Base-by-base conservation (phyloP, 2,329 filamentous ascomycete genomes). In the Cercospora sp. region DNA sequence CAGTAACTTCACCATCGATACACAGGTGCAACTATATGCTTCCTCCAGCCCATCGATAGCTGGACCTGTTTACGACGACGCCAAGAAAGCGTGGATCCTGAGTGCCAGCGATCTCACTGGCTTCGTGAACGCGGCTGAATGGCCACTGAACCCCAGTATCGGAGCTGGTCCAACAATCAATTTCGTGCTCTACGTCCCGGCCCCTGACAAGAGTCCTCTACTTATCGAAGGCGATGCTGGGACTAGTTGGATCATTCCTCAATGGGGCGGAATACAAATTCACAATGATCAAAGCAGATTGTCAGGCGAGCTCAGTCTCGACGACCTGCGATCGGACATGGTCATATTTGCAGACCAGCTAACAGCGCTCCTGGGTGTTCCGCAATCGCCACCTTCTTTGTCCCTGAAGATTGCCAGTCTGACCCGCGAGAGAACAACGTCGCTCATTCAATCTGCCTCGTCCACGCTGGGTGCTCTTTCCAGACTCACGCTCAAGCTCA, bases 111-210 rank as follows among this genome's bases (percentile, higher is more conserved):
- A 97, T 74, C 85, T 99, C 1, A 93, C 92, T 43, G 94, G 92
- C 1, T 99, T 99, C 77, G 93, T 99, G 80, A 99, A 99, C 76
- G 94, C 94, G 2, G 95, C 95, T 2, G 95, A 99, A 81, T 99
- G 95, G 95, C 95, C 95, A 0, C 82, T 99, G 2, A 97, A 91
- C 70, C 94, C 94, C 0, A 97, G 93, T 66, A 98, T 99, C 73
- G 95, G 94, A 51, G 89, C 88, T 18, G 94, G 94, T 0, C 95
- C 95, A 0, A 99, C 95, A 0, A 89, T 99, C 76, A 98, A 99
- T 80, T 98, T 99, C 78, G 89, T 98, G 66, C 85, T 98, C 30
- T 99, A 95, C 76, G 89, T 96, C 7, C 93, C 94, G 5, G 89
- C 92, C 67, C 87, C 91, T 67, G 81, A 81, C 6, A 85, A 88